A percentile compares a stretch with the other conserved stretches of the same genome.
These are phyloP conservation scores for Ulmus americana DNA, from an alignment of 331 rosid genomes.

Conservation along the genomic window DNA sequence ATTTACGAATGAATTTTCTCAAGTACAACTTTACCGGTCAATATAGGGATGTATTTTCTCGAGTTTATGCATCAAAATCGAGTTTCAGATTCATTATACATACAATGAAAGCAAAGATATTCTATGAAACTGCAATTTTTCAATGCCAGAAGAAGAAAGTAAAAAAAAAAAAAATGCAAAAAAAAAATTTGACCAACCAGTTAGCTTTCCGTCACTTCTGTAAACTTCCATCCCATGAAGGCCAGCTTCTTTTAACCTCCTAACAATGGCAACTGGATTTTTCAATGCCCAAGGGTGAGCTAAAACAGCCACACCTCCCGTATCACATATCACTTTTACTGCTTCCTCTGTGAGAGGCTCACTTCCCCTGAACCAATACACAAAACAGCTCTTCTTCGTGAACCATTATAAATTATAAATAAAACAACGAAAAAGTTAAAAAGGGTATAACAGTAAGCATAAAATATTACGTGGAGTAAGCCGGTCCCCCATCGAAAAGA, in stretches of 20 bases:
- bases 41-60: background rate
- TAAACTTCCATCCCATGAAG: constrained; percentile 93
- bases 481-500: constrained; percentile 97
- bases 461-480: constrained; percentile 70
- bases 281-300: constrained; percentile 99
- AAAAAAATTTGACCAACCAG: constrained; percentile 39
- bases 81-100: background rate
- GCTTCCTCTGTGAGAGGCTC: constrained; percentile 83
- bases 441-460: constrained; percentile 20
- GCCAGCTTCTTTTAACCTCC: constrained; percentile 78
- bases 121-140: background rate
- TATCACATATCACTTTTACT: constrained; percentile 54
- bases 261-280: constrained; percentile 53
- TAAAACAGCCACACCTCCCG: constrained; percentile 81
- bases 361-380: constrained; percentile 68
- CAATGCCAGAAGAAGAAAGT: background rate
- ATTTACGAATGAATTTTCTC: background rate
- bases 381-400: constrained; percentile 5
- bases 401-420: constrained; percentile 1
- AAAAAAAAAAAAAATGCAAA: background rate
- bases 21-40: background rate
- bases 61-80: background rate
- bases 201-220: constrained; percentile 79
- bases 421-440: constrained; percentile 6
- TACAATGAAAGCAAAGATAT: background rate